phyloP scores from a whole-genome alignment of 768 basidiomycete genomes.

The Pisolithus sp. region DNA sequence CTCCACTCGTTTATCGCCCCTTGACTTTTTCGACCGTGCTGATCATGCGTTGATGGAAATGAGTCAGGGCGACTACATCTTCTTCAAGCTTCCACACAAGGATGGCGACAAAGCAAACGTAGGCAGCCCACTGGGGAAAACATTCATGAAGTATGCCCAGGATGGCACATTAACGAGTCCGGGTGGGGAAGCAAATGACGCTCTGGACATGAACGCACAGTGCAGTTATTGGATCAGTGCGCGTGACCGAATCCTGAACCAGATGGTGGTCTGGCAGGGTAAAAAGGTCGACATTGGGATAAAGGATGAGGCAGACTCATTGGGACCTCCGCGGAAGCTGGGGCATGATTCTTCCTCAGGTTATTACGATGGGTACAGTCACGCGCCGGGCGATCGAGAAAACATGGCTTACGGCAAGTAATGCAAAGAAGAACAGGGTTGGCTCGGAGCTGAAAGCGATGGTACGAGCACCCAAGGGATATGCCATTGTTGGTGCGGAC shows the following conservation, averaged over 20 bases:
- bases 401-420: constrained; percentile 97
- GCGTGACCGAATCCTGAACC: constrained; percentile 83
- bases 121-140: constrained; percentile 85
- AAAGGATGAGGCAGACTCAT: constrained; percentile 3
- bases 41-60: constrained; percentile 55
- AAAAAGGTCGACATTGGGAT: constrained; percentile 49
- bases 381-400: constrained; percentile 96
- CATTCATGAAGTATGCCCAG: constrained; percentile 82
- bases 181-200: constrained; percentile 72
- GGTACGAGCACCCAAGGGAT: constrained; percentile 90
- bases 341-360: constrained; percentile 93
- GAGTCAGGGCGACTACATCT: constrained; percentile 40
- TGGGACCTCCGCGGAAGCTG: constrained; percentile 44
- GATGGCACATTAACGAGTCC: constrained; percentile 84
- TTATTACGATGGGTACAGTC: constrained; percentile 98
- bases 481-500: constrained; percentile 94
- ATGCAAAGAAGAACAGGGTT: constrained; percentile 96
- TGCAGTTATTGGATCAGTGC: constrained; percentile 98
- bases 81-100: constrained; percentile 94
- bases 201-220: constrained; percentile 85
- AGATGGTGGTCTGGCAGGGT: constrained; percentile 86
- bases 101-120: constrained; percentile 94
- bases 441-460: constrained; percentile 98
- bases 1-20: constrained; percentile 37
- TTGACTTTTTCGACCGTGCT: constrained; percentile 56